A percentile compares a stretch with the other conserved stretches of the same genome.
These are phyloP conservation scores for Lentinus brumalis DNA, from an alignment of 768 basidiomycete genomes.

Conservation along the genomic window DNA sequence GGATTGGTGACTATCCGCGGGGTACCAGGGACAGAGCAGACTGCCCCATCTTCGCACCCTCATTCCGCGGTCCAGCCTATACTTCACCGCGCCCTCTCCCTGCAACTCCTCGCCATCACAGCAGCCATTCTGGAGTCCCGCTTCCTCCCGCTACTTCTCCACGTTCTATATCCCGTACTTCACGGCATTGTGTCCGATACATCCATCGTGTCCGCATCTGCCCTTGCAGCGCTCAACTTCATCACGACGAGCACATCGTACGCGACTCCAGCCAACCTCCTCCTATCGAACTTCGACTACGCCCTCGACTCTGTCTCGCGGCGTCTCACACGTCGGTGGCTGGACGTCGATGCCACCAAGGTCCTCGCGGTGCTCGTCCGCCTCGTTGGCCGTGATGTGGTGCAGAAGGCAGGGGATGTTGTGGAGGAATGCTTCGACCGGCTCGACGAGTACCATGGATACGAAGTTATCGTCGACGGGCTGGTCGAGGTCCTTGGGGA, in stretches of 20 bases:
- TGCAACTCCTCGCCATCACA: slow-evolving; percentile 74
- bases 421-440: slow-evolving; percentile 98
- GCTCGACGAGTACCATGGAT: slow-evolving; percentile 94
- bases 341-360: slow-evolving; percentile 87
- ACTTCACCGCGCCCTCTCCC: slow-evolving; percentile 69
- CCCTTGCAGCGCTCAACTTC: slow-evolving; percentile 67
- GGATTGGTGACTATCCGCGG: slow-evolving; percentile 68
- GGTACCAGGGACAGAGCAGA: background rate
- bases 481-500: slow-evolving; percentile 86
- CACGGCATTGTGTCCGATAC: slow-evolving; percentile 79
- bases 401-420: slow-evolving; percentile 88
- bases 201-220: slow-evolving; percentile 73
- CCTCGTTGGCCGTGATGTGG: slow-evolving; percentile 83
- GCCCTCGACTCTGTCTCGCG: slow-evolving; percentile 89
- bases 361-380: slow-evolving; percentile 85
- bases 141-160: slow-evolving; percentile 74
- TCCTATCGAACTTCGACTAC: slow-evolving; percentile 96
- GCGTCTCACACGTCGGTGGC: slow-evolving; percentile 74
- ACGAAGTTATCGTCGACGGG: slow-evolving; percentile 82
- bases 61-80: slow-evolving; percentile 48
- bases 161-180: slow-evolving; percentile 83
- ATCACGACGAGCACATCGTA: slow-evolving; percentile 79
- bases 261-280: slow-evolving; percentile 84
- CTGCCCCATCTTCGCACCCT: slow-evolving; percentile 21
- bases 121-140: slow-evolving; percentile 72